Evolutionary conservation across 257 asterid species (phyloP).

Genomic region (Solanum megistacrolobum): DNA sequence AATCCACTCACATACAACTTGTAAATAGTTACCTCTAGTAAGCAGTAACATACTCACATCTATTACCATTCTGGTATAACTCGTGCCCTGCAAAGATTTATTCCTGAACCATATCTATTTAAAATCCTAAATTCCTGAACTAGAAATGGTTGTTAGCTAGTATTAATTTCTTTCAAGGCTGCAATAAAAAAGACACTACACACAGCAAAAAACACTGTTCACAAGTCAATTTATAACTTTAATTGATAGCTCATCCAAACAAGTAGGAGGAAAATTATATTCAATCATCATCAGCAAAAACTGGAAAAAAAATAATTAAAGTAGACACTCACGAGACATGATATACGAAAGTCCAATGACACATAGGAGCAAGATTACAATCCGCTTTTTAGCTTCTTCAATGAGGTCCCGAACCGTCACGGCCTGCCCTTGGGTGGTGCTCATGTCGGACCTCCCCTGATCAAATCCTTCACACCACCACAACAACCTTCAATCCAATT

Average conservation of each 20-base stretch:
- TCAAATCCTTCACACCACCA: not conserved
- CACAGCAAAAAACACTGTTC: not conserved
- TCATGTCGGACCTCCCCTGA: constrained; percentile 21
- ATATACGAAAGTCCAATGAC: constrained; percentile 42
- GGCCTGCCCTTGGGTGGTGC: constrained; percentile 19
- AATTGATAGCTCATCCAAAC: not conserved
- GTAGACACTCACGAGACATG: constrained; percentile 33
- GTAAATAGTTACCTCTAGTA: not conserved
- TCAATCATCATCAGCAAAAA: not conserved
- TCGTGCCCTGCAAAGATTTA: not conserved
- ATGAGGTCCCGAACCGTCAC: constrained; percentile 33
- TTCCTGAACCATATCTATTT: not conserved
- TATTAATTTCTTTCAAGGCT: not conserved
- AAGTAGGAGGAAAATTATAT: not conserved
- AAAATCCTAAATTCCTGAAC: not conserved
- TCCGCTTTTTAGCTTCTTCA: constrained; percentile 45
- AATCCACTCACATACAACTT: not conserved
- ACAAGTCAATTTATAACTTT: not conserved
- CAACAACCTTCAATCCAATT: not conserved
- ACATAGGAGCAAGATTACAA: constrained; percentile 34
- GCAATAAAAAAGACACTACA: not conserved
- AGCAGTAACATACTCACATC: not conserved
- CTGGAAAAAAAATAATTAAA: not conserved
- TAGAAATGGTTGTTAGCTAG: not conserved
- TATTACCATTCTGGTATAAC: not conserved